Base-by-base conservation (phyloP, 768 basidiomycete genomes). In the Collybia mongolica region DNA sequence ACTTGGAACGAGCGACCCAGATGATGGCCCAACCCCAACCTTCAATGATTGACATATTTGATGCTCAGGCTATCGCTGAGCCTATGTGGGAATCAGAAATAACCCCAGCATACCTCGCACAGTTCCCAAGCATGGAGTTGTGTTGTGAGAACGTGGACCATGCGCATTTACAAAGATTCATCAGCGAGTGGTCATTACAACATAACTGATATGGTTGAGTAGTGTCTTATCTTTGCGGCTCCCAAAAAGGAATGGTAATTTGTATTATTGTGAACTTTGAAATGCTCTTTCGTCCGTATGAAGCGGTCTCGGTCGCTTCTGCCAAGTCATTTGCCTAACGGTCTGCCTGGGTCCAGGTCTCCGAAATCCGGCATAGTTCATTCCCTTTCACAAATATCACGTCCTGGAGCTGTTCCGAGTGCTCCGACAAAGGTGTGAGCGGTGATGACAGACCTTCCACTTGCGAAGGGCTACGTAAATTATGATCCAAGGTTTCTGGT, bases 11-110 rank as follows among this genome's bases (percentile, higher is more conserved):
- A 17, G 52, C 52, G 15, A 48, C 47, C 6, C 43, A 48, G 14
- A 53, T 42, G 19, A 41, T 53, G n/a, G 52, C 47, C 24, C 47
- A 48, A 32, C 43, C 52, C 2, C 52, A 53, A 22, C 52, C 47
- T 15, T 53, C 46, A 26, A 39, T 53, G 29, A 20, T 32, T 7
- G 47, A 53, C 20, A n/a, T 49, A 26, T 48, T 53, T 39, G 42
- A 48, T n/a, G 32, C 29, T 39, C 47, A 44, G 19, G 15, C 7
- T 3, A 26, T 28, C 7, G 22, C 45, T 5, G 51, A 52, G 5
- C 51, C 51, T 17, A 18, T 49, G 19, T 53, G 44, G 51, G 41
- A 44, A 35, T 32, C 32, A 2, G 47, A 49, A 15, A 15, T 3
- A 40, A 17, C 35, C 5, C 11, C 24, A 15, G 14, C 18, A 28